These are phyloP conservation scores for Leccinum boreale DNA, from an alignment of 768 basidiomycete genomes.

Conservation along the genomic window DNA sequence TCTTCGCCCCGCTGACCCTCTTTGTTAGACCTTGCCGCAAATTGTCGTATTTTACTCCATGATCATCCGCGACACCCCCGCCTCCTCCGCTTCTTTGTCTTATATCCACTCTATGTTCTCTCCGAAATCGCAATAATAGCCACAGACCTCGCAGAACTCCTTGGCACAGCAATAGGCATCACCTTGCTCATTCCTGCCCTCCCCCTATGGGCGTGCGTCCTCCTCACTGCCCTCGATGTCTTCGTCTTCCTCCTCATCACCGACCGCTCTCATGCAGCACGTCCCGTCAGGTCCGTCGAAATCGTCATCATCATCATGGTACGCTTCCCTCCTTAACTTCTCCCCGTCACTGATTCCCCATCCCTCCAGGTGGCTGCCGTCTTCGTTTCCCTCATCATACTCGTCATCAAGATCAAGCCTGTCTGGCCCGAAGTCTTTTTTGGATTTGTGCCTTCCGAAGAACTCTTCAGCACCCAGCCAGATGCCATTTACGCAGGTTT, in stretches of 20 bases:
- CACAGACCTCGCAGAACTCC: conserved; percentile 58
- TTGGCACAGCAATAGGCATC: conserved; percentile 59
- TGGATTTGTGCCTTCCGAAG: conserved; percentile 35
- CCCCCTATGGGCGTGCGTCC: conserved; percentile 47
- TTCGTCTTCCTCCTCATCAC: conserved; percentile 44
- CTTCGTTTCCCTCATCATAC: conserved; percentile 36
- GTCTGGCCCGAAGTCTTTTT: conserved; percentile 41
- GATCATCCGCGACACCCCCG: conserved; percentile 38
- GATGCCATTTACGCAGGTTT: conserved; percentile 34
- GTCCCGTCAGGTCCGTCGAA: conserved; percentile 41
- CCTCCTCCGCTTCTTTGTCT: conserved; percentile 36
- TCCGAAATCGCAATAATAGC: conserved; percentile 52
- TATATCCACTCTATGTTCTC: conserved; percentile 45
- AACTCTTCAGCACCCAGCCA: conserved; percentile 37
- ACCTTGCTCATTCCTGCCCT: conserved; percentile 48
- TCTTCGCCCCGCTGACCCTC: background rate
- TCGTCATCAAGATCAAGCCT: conserved; percentile 40
- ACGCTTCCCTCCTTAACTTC: background rate
- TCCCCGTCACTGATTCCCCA: background rate
- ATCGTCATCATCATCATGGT: conserved; percentile 34
- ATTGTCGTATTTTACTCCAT: conserved; percentile 47
- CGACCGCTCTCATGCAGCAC: conserved; percentile 29
- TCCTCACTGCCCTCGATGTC: conserved; percentile 48
- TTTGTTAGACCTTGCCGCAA: conserved; percentile 41
- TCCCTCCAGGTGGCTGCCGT: conserved; percentile 23